phyloP scores from a whole-genome alignment of 345 rosid species.

The Sisymbrium irio region DNA sequence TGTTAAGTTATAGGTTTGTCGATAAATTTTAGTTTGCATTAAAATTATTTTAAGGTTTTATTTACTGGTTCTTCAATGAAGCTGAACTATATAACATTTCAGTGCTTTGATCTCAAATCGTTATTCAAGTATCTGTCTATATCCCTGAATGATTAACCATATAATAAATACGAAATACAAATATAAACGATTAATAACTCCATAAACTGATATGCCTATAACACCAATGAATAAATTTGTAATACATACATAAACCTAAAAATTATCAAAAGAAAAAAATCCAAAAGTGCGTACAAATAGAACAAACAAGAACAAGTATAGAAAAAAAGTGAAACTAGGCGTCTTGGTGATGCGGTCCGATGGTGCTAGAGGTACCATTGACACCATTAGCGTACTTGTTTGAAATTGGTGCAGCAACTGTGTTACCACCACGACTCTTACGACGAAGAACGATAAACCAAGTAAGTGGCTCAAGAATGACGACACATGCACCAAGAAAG shows the following conservation, averaged over 20 bases:
- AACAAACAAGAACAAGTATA: slow-evolving; percentile 12
- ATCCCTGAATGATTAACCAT: neutral
- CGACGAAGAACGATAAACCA: slow-evolving; percentile 69
- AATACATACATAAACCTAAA: slow-evolving; percentile 21
- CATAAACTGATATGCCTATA: slow-evolving; percentile 1
- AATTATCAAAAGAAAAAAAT: slow-evolving; percentile 2
- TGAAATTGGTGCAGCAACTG: slow-evolving; percentile 24
- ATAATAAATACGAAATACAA: neutral
- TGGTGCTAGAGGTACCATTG: slow-evolving; percentile 40
- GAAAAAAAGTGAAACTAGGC: slow-evolving; percentile 27
- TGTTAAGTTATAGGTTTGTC: neutral
- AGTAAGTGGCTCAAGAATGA: slow-evolving; percentile 61
- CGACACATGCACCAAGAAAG: slow-evolving; percentile 47
- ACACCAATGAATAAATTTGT: slow-evolving; percentile 30
- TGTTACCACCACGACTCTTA: slow-evolving; percentile 39
- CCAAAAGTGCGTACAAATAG: slow-evolving; percentile 20
- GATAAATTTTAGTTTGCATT: neutral
- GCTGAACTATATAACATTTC: neutral
- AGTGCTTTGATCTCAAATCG: neutral
- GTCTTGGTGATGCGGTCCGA: slow-evolving; percentile 28
- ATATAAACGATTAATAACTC: neutral
- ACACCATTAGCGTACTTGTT: slow-evolving; percentile 34
- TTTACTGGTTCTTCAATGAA: neutral
- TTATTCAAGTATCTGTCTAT: neutral
- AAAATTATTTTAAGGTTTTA: neutral